Base-by-base conservation (phyloP, 305 asterid genomes). In the Solanum hybrid region DNA sequence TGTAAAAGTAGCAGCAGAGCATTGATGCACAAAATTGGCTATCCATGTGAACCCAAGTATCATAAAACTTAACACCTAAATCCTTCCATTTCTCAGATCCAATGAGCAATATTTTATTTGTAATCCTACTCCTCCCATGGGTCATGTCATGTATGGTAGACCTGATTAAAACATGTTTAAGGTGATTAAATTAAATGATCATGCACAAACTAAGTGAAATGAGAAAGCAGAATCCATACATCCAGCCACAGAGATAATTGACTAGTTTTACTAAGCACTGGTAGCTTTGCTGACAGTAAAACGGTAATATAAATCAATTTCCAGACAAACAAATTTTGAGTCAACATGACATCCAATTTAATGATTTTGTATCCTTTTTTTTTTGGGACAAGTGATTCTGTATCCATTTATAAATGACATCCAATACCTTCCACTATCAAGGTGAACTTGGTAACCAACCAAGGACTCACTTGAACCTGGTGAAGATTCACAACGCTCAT, bases 381-480 rank as follows among this genome's bases (percentile, higher is more conserved):
- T 2, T 36, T 36, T 35, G 33, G 87, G 36, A 82, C n/a, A 82
- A 40, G 37, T 40, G 71, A 14, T 82, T 26, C n/a, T 40, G 36
- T 40, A 39, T 80, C 64, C 37, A 82, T 82, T 26, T 26, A 26
- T 40, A 28, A 82, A 26, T 8, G 69, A 28, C 67, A 74, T 42
- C 18, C 86, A 90, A 93, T 93, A 97, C 99, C 99, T 95, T 89
- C 99, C 99, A 92, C 95, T 97, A 91, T 97, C 99, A 71, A 97
- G 98, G 89, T 98, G 99, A 88, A 97, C 99, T 91, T 97, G 98
- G 94, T 97, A 97, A 92, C 99, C 99, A 91, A 97, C 98, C 95
- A 96, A 92, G 86, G 99, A 95, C 94, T 93, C 95, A 85, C 92
- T 91, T 77, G 98, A 95, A 93, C 99, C 99, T 94, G 33, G 33